Evolutionary conservation across 169 alveolate genomes (phyloP), one percentile per base, ranked within the genome.

Genomic region (Plasmodium yoelii): DNA sequence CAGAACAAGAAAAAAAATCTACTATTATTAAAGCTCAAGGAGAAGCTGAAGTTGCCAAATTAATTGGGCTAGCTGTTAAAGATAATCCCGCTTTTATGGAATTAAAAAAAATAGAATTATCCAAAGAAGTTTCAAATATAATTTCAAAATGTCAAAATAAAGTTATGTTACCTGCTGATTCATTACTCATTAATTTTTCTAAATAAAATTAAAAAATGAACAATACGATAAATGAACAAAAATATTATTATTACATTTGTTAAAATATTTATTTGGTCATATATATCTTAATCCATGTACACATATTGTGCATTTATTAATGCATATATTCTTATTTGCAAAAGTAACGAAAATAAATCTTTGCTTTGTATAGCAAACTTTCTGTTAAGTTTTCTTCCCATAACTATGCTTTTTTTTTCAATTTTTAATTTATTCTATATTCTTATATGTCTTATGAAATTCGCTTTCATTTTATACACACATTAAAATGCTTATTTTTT

Each of bases 11-110:
- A 92, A 98, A 98, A 93, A 97, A 97, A 91, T 91, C 96, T 70
- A 97, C 97, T 47, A 97, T 98, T 73, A 98, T 98, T 87, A 98
- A 95, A 91, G 99, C 99, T 15, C 96, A 97, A 95, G 99, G 99
- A 86, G 99, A 98, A 89, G 96, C 98, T 24, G 96, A 95, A 93
- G 98, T 99, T n/a, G 99, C 99, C 28, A 96, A 93, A 87, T 92
- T 97, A 72, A 93, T 93, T 24, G 97, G 97, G 47, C 72, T 93
- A 53, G 98, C 97, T n/a, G 92, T 96, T 59, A 71, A 87, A 18
- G 94, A 88, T 53, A 93, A 94, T 84, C 98, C 98, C 47, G 99
- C 99, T 19, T 98, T 96, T 92, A 92, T 98, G 73, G 97, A 98
- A 87, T 93, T 98, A 72, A 96, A 96, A 84, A 97, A 97, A 75